Evolutionary conservation across 805 yeast species (phyloP).

Genomic region (Lipomyces starkeyi): DNA sequence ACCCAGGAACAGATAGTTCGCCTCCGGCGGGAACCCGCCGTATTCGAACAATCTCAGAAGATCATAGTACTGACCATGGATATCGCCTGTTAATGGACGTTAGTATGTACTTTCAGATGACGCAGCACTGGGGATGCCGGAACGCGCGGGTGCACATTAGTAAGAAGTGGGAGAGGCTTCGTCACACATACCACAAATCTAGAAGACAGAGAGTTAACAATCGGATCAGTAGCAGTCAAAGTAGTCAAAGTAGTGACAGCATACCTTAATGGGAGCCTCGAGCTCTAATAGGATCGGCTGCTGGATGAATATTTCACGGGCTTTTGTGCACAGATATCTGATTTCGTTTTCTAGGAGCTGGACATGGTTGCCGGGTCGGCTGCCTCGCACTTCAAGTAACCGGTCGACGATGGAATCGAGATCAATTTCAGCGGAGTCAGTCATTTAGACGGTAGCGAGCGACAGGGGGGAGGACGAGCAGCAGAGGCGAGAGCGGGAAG

Average conservation of each 20-base stretch:
- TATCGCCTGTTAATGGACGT: constrained; percentile 66
- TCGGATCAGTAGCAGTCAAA: constrained; percentile 1
- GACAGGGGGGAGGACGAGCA: constrained; percentile 3
- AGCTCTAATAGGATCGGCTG: constrained; percentile 94
- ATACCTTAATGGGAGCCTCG: constrained; percentile 93
- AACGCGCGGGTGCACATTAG: neutral
- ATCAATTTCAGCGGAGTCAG: constrained; percentile 71
- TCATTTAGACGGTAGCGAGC: constrained; percentile 16
- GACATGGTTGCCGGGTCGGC: constrained; percentile 97
- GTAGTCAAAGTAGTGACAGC: constrained; percentile 43
- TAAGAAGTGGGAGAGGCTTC: neutral
- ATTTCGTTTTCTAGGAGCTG: constrained; percentile 92
- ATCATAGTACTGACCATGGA: constrained; percentile 98
- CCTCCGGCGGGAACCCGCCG: constrained; percentile 99
- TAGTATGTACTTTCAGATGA: neutral
- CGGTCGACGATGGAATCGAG: constrained; percentile 97
- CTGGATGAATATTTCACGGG: constrained; percentile 96
- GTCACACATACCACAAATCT: constrained; percentile 34
- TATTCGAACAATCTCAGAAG: constrained; percentile 93
- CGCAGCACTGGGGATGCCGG: neutral
- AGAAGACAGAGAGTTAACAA: constrained; percentile 4
- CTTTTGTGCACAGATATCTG: constrained; percentile 93
- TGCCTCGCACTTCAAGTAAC: constrained; percentile 95
- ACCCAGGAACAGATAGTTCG: constrained; percentile 92
- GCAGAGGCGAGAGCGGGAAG: constrained; percentile 12